Evolutionary conservation across 1,284 basidiomycete species (phyloP).

Genomic region (Rhodotorula sp.): DNA sequence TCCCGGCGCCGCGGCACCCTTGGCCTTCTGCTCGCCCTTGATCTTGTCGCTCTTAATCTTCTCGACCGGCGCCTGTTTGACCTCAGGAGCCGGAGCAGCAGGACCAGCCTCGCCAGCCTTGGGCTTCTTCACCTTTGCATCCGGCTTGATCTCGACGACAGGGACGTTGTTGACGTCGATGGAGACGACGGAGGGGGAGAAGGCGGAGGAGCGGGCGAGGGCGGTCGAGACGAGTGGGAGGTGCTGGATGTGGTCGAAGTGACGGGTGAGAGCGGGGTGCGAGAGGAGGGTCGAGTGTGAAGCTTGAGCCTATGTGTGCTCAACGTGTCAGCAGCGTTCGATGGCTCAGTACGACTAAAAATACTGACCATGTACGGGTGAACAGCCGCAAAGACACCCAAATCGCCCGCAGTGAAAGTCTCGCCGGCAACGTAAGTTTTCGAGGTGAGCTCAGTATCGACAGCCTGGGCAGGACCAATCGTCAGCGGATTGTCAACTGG

Average conservation of each 20-base stretch:
- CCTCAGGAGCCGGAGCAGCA: conserved; percentile 45
- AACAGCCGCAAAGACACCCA: conserved; percentile 76
- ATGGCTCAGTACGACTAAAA: neutral
- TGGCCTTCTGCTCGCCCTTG: conserved; percentile 48
- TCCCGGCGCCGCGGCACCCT: neutral
- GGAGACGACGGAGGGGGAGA: conserved; percentile 57
- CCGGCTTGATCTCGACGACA: conserved; percentile 61
- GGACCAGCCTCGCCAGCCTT: conserved; percentile 49
- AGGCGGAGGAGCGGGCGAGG: conserved; percentile 53
- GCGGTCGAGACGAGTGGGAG: conserved; percentile 60
- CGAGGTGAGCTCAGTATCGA: conserved; percentile 69
- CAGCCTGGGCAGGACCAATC: conserved; percentile 54
- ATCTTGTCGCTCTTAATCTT: conserved; percentile 53
- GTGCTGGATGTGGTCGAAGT: conserved; percentile 88
- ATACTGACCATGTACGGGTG: conserved; percentile 66
- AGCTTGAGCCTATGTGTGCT: conserved; percentile 15
- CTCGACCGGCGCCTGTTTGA: conserved; percentile 49
- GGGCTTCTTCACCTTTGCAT: conserved; percentile 65
- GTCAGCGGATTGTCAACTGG: conserved; percentile 3
- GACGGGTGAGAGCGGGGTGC: conserved; percentile 71
- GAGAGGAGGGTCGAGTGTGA: conserved; percentile 34
- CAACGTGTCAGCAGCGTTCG: neutral
- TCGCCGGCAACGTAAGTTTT: conserved; percentile 76
- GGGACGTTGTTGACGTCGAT: conserved; percentile 79
- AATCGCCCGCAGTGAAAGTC: conserved; percentile 77